phyloP scores from a whole-genome alignment of 495 filamentous ascomycete species.

The Penicillium psychrofluorescens region DNA sequence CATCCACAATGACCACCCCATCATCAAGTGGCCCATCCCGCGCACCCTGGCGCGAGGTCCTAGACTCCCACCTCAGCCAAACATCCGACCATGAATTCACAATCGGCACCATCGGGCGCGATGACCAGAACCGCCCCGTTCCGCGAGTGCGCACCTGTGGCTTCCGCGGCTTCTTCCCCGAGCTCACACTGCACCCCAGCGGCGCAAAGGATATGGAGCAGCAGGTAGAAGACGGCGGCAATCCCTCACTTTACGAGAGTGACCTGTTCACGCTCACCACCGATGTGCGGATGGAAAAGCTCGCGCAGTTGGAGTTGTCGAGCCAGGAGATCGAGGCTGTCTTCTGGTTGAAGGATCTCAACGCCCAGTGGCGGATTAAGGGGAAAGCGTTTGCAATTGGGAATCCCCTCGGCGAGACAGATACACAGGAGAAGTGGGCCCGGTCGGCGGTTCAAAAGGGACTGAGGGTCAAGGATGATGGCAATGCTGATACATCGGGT shows the following conservation, averaged over 20 bases:
- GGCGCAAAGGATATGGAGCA: slow-evolving; percentile 60
- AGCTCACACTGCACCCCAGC: slow-evolving; percentile 36
- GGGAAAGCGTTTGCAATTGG: slow-evolving; percentile 71
- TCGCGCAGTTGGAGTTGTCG: slow-evolving; percentile 47
- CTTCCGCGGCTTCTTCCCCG: slow-evolving; percentile 77
- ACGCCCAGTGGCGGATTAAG: slow-evolving; percentile 77
- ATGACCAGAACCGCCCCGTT: slow-evolving; percentile 27
- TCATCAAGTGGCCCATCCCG: slow-evolving; percentile 11
- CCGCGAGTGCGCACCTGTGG: slow-evolving; percentile 61
- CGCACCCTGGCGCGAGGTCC: slow-evolving; percentile 60
- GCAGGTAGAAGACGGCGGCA: slow-evolving; percentile 42
- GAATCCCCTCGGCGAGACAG: slow-evolving; percentile 46
- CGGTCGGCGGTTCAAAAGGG: slow-evolving; percentile 39
- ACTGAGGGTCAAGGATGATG: slow-evolving; percentile 23
- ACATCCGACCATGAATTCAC: slow-evolving; percentile 62
- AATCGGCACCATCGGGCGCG: slow-evolving; percentile 55
- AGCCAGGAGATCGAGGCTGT: slow-evolving; percentile 71
- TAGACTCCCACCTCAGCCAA: slow-evolving; percentile 56
- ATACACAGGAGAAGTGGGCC: slow-evolving; percentile 19
- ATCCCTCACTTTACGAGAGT: slow-evolving; percentile 60
- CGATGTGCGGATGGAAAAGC: slow-evolving; percentile 80
- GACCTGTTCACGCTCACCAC: slow-evolving; percentile 81
- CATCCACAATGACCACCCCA: neutral
- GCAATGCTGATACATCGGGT: slow-evolving; percentile 13
- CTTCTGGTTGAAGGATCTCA: slow-evolving; percentile 68